A percentile compares a stretch with the other conserved stretches of the same genome.
Conservation (phyloP, 2,329 filamentous ascomycete species). For the Ascochyta viciae-villosae region DNA sequence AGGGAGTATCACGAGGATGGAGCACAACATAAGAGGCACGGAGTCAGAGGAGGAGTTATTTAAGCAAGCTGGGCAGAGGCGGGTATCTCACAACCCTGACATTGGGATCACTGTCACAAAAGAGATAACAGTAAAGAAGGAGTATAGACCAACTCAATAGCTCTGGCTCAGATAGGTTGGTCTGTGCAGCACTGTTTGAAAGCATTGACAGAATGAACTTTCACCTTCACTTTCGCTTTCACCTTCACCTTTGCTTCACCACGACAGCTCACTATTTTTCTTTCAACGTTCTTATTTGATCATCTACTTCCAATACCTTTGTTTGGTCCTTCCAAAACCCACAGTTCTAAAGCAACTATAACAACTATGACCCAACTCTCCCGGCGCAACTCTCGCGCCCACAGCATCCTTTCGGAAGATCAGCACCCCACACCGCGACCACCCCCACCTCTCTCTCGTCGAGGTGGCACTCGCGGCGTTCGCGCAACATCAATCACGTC, state of each 20-base stretch:
- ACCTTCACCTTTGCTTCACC: not conserved
- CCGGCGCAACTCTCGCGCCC: constrained; percentile 9
- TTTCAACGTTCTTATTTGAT: not conserved
- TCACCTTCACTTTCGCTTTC: not conserved
- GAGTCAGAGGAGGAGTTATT: constrained; percentile 28
- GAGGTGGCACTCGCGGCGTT: not conserved
- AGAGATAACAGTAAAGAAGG: not conserved
- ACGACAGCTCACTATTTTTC: not conserved
- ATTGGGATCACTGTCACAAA: not conserved
- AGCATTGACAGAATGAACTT: not conserved
- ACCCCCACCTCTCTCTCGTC: not conserved
- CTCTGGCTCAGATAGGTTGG: not conserved
- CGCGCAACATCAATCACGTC: not conserved
- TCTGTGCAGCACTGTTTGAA: too few species aligned
- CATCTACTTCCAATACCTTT: not conserved
- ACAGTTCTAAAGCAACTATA: not conserved
- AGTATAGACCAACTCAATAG: not conserved
- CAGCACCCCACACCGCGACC: not conserved
- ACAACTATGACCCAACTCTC: not conserved
- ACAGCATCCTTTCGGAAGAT: constrained; percentile 15
- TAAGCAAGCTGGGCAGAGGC: constrained; percentile 2
- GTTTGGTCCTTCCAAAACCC: not conserved
- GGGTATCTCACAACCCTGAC: not conserved
- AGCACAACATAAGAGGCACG: constrained; percentile 13
- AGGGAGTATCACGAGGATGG: constrained; percentile 20